A percentile compares a stretch with the other conserved stretches of the same genome.
phyloP scores from a whole-genome alignment of 306 rosid species.

The Sicyos edulis region DNA sequence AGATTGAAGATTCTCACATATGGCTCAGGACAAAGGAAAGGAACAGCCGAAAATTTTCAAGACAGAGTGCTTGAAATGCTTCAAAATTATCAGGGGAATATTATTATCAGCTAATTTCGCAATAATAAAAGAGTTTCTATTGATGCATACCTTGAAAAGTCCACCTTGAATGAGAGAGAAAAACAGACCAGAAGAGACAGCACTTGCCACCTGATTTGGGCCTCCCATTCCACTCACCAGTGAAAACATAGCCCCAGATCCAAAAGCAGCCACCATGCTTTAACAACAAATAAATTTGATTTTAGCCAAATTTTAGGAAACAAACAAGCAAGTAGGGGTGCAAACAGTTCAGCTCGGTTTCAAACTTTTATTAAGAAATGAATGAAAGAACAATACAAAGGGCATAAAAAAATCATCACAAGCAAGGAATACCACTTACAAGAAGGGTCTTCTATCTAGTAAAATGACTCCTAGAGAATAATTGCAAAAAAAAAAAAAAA shows the following conservation, averaged over 20 bases:
- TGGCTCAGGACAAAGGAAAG: not conserved
- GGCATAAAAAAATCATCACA: no score
- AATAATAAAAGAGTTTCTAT: constrained; percentile 2
- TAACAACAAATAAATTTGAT: not conserved
- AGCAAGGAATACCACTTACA: no score
- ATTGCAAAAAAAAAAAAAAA: no score
- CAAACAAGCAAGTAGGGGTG: no score
- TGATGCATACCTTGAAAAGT: constrained; percentile 64
- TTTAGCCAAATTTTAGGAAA: not conserved
- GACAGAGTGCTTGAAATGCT: not conserved
- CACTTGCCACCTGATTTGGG: constrained; percentile 71
- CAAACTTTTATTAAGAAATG: no score
- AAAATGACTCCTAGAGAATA: no score
- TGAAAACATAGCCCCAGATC: constrained; percentile 87
- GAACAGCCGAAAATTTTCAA: not conserved
- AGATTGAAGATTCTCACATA: constrained; percentile 2
- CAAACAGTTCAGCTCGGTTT: no score
- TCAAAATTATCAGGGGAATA: not conserved
- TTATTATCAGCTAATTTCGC: not conserved
- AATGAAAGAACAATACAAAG: no score
- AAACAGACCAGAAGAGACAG: constrained; percentile 86
- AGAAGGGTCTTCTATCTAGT: no score
- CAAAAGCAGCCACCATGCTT: constrained; percentile 98
- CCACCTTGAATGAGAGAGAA: constrained; percentile 97
- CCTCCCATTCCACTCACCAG: constrained; percentile 94